phyloP scores from a whole-genome alignment of 1,139 yeast species.

The Geotrichum citri-aurantii region DNA sequence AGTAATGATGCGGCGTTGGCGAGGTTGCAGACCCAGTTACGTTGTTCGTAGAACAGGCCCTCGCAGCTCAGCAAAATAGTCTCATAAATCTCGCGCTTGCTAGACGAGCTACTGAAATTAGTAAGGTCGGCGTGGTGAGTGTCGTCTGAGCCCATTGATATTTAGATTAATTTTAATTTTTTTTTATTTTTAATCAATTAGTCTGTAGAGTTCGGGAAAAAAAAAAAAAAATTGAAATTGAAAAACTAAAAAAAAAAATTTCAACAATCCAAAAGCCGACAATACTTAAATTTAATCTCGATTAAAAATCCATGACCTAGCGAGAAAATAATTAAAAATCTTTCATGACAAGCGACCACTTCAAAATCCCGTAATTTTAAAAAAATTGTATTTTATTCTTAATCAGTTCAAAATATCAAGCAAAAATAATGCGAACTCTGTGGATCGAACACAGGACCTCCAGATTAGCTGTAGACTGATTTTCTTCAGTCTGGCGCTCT shows the following conservation, averaged over 20 bases:
- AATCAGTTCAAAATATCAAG: too few species aligned
- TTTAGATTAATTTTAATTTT: background rate
- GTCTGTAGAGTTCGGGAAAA: too few species aligned
- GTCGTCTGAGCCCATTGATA: background rate
- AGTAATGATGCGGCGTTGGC: constrained; percentile 79
- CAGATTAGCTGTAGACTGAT: constrained; percentile 27
- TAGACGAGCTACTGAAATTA: constrained; percentile 21
- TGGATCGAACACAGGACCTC: constrained; percentile 94
- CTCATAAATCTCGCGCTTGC: constrained; percentile 56
- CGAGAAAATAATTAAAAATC: too few species aligned
- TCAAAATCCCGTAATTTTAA: too few species aligned
- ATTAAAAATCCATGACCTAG: too few species aligned
- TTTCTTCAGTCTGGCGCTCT: constrained; percentile 21
- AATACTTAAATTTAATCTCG: too few species aligned
- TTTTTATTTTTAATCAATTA: too few species aligned
- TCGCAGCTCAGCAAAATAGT: constrained; percentile 54
- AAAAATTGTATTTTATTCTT: too few species aligned
- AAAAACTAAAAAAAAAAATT: too few species aligned
- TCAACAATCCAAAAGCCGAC: too few species aligned
- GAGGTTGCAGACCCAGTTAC: constrained; percentile 83
- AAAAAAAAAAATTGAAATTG: too few species aligned
- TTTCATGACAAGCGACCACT: too few species aligned
- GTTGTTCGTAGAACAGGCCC: constrained; percentile 57
- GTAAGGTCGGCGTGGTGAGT: constrained; percentile 31
- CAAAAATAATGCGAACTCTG: constrained; percentile 61